These are phyloP conservation scores for Colletotrichum theobromicola DNA, from an alignment of 2,329 filamentous ascomycete species.

Conservation along the genomic window DNA sequence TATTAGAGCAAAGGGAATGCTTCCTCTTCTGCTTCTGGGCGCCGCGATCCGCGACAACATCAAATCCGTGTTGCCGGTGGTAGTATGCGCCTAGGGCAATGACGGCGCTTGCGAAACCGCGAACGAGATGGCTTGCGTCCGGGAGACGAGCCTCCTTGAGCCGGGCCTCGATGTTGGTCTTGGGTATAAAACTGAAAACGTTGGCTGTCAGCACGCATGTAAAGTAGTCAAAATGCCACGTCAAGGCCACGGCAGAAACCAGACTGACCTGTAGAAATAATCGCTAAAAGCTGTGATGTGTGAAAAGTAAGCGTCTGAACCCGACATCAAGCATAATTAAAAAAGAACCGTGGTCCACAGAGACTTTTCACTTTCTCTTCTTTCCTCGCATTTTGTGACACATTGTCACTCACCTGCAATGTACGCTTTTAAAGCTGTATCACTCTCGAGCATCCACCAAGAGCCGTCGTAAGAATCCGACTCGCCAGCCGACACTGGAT, in stretches of 20 bases:
- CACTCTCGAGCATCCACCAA: neutral
- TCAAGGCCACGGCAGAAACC: neutral
- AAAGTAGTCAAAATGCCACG: neutral
- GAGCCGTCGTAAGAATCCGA: neutral
- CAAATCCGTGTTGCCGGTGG: neutral
- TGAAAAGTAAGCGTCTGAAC: neutral
- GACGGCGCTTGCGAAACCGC: neutral
- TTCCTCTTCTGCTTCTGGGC: neutral
- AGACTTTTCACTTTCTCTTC: neutral
- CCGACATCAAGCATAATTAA: neutral
- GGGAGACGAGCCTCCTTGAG: neutral
- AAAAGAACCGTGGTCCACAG: neutral
- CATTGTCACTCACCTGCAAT: neutral
- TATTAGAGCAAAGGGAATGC: neutral
- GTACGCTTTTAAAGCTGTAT: neutral
- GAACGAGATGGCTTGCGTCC: neutral
- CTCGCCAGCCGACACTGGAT: neutral
- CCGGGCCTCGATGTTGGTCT: neutral
- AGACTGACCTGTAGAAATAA: neutral
- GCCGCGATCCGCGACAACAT: neutral
- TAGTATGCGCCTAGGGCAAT: neutral
- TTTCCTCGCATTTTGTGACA: neutral
- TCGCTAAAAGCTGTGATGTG: neutral
- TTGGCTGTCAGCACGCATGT: neutral
- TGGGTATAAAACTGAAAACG: neutral